Conservation (phyloP, 345 rosid species). For the Citrus glauca region DNA sequence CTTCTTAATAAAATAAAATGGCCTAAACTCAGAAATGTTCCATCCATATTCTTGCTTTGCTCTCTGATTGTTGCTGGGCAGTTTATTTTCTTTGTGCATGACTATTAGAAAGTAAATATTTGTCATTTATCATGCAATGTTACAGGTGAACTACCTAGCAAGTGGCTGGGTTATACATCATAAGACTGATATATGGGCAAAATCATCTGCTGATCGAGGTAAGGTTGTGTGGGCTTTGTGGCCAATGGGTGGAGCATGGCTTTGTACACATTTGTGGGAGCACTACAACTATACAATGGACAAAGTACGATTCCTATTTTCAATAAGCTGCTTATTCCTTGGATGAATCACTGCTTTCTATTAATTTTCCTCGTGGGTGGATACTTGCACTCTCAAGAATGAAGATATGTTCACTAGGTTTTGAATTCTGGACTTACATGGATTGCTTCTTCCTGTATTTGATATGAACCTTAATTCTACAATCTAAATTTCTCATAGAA, state of each 20-base stretch:
- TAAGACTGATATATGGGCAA: conserved; percentile 89
- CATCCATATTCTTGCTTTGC: not conserved
- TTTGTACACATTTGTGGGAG: conserved; percentile 94
- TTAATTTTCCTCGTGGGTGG: not conserved
- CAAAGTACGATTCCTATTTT: conserved; percentile 44
- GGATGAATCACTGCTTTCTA: not conserved
- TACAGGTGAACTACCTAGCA: conserved; percentile 80
- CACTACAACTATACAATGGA: conserved; percentile 79
- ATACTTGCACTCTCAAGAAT: not conserved
- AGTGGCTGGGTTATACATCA: conserved; percentile 95
- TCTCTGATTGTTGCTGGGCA: not conserved
- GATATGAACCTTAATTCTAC: not conserved
- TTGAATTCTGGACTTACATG: not conserved
- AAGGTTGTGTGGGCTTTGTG: conserved; percentile 77
- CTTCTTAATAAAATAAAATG: not conserved
- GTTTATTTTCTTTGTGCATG: not conserved
- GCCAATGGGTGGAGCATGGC: conserved; percentile 99
- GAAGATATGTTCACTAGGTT: not conserved
- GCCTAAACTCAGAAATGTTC: not conserved
- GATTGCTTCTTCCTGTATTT: not conserved
- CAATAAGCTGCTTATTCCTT: not conserved
- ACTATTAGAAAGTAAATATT: not conserved
- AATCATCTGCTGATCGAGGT: conserved; percentile 76
- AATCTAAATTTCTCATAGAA: not conserved
- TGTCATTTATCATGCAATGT: not conserved